Conservation (phyloP, 306 rosid species). For the Medicago lupulina region DNA sequence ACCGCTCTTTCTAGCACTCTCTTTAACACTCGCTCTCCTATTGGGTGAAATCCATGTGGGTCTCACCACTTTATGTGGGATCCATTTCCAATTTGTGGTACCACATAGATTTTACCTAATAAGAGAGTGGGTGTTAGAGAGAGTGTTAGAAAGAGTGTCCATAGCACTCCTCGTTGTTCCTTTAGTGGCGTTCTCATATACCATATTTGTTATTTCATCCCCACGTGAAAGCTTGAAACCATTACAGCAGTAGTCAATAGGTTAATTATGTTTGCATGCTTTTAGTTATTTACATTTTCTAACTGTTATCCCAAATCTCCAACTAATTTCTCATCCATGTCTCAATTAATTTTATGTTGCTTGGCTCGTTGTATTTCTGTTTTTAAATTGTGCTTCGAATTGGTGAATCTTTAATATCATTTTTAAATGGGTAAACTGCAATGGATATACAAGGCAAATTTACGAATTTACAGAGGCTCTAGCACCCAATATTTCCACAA, state of each 20-base stretch:
- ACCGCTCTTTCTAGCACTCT: too few species aligned
- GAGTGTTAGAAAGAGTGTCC: too few species aligned
- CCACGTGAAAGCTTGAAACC: not conserved
- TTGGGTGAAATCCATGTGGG: too few species aligned
- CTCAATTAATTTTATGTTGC: not conserved
- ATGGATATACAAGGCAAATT: not conserved
- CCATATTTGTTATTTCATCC: not conserved
- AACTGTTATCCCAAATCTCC: not conserved
- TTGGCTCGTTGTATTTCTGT: not conserved
- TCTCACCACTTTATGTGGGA: too few species aligned
- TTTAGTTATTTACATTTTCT: not conserved
- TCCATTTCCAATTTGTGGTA: too few species aligned
- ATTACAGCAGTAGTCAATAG: not conserved
- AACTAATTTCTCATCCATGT: not conserved
- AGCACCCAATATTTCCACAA: not conserved
- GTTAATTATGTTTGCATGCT: not conserved
- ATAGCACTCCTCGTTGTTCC: not conserved
- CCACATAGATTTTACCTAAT: too few species aligned
- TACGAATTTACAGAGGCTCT: not conserved
- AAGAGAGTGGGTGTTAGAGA: too few species aligned
- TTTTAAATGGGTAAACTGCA: conserved; percentile 1
- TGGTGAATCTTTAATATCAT: not conserved
- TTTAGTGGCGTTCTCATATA: not conserved
- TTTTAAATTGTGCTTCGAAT: not conserved
- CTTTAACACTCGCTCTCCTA: too few species aligned